phyloP scores from a whole-genome alignment of 768 basidiomycete genomes.

The Tricholoma matsutake region DNA sequence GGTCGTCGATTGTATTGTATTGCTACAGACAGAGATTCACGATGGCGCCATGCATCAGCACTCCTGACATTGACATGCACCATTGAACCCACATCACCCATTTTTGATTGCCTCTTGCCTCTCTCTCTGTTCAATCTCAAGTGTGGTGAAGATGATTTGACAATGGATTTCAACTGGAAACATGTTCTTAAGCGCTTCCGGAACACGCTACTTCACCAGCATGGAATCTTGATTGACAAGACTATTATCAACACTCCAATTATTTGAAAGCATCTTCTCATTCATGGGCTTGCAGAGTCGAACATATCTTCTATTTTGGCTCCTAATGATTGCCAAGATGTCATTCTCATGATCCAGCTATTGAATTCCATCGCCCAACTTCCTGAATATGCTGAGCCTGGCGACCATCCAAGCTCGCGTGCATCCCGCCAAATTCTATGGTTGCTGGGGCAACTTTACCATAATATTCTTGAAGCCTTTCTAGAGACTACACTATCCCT shows the following conservation, averaged over 20 bases:
- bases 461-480: background rate
- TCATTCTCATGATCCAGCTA: background rate
- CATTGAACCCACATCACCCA: background rate
- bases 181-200: conserved; percentile 28
- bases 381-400: background rate
- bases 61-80: background rate
- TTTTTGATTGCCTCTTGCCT: background rate
- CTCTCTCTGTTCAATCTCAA: background rate
- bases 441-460: background rate
- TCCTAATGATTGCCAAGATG: conserved; percentile 16
- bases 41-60: background rate
- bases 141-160: conserved; percentile 25
- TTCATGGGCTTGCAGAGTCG: conserved; percentile 1
- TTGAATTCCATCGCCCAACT: background rate
- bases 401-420: background rate
- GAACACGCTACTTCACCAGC: conserved; percentile 20
- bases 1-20: background rate
- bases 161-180: conserved; percentile 28
- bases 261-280: conserved; percentile 17
- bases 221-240: conserved; percentile 20
- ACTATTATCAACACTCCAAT: conserved; percentile 15
- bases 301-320: conserved; percentile 16
- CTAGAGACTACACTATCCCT: background rate
- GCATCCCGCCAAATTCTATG: background rate
- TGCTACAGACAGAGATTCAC: background rate